Conservation (phyloP, 2,329 filamentous ascomycete genomes). For the Ceratocystiopsis sp. region DNA sequence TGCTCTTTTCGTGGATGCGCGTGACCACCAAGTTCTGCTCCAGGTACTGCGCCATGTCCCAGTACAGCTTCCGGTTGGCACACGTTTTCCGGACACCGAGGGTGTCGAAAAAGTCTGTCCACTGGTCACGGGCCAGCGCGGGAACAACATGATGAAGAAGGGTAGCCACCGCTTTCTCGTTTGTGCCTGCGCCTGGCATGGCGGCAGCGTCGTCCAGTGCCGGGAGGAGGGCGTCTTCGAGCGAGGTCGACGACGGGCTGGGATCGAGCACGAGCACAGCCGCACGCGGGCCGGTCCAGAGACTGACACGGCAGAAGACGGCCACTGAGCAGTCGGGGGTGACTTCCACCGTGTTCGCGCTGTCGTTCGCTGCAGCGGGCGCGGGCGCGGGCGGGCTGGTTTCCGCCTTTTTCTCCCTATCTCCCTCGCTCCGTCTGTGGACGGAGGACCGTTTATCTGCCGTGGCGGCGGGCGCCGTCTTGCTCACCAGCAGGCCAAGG, state of each 20-base stretch:
- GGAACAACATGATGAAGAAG: constrained; percentile 9
- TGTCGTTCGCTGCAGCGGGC: not conserved
- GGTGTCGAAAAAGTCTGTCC: constrained; percentile 20
- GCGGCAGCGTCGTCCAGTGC: constrained; percentile 4
- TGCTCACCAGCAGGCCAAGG: not conserved
- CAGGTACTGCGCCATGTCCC: constrained; percentile 16
- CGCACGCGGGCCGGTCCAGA: constrained; percentile 16
- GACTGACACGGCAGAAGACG: constrained; percentile 17
- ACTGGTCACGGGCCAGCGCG: constrained; percentile 15
- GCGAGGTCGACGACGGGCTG: not conserved
- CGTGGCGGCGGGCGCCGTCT: not conserved
- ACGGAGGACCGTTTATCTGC: not conserved
- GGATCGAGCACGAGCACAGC: constrained; percentile 18
- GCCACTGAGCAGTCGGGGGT: not conserved
- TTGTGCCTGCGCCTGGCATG: not conserved
- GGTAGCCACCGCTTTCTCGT: not conserved
- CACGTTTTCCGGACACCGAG: constrained; percentile 4
- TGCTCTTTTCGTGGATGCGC: not conserved
- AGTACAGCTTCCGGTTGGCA: constrained; percentile 11
- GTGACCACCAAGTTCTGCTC: constrained; percentile 19
- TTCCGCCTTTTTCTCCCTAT: too few species aligned
- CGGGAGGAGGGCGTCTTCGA: constrained; percentile 15
- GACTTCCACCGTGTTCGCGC: too few species aligned
- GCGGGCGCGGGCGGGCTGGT: not conserved
- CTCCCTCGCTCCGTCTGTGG: not conserved